These are phyloP conservation scores for Suillus occidentalis DNA, from an alignment of 768 basidiomycete genomes.

Conservation along the genomic window DNA sequence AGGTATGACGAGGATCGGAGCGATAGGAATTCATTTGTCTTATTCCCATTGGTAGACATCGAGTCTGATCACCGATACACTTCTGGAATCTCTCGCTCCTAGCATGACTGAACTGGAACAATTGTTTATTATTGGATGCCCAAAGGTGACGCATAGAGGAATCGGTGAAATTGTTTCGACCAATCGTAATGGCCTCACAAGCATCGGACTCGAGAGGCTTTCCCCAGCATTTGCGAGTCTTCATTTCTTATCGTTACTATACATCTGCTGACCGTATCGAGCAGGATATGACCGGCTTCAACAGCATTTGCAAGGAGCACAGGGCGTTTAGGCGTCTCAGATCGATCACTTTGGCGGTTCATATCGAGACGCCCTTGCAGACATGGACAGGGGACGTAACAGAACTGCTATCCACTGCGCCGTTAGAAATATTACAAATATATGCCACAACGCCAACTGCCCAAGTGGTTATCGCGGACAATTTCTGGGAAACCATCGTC, in stretches of 20 bases:
- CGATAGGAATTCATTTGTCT: background rate
- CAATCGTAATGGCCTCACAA: conserved; percentile 47
- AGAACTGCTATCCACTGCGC: conserved; percentile 45
- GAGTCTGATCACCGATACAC: conserved; percentile 54
- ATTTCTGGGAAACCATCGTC: conserved; percentile 54
- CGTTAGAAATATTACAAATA: conserved; percentile 62
- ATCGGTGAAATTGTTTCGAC: conserved; percentile 49
- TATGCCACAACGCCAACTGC: conserved; percentile 49
- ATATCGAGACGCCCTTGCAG: conserved; percentile 34
- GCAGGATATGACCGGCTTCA: conserved; percentile 57
- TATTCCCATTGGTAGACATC: conserved; percentile 44
- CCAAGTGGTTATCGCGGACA: conserved; percentile 40
- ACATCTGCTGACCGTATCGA: conserved; percentile 6
- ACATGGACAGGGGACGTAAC: conserved; percentile 47
- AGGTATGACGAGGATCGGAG: conserved; percentile 40
- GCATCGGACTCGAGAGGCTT: conserved; percentile 62
- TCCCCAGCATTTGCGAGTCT: conserved; percentile 57
- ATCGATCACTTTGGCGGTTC: conserved; percentile 59
- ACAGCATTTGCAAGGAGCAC: conserved; percentile 34
- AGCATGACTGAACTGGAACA: conserved; percentile 52
- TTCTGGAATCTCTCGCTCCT: conserved; percentile 51
- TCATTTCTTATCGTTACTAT: background rate
- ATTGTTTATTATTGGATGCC: conserved; percentile 65
- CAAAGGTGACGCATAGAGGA: conserved; percentile 63
- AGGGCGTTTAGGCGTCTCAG: conserved; percentile 43